Conservation (phyloP, 2,329 filamentous ascomycete species). For the Diaporthe ampelina region DNA sequence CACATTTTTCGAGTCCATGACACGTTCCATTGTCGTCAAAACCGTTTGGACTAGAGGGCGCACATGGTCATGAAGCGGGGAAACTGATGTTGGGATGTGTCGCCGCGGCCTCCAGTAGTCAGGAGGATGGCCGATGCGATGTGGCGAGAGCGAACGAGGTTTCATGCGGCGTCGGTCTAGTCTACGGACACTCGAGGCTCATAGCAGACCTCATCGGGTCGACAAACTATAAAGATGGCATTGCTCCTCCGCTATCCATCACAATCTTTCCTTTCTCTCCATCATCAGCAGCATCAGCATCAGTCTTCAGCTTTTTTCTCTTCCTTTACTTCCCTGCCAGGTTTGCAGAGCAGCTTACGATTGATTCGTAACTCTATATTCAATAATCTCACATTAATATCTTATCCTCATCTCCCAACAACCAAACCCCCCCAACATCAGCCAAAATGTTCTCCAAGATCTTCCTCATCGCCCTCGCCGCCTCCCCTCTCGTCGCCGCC, state of each 20-base stretch:
- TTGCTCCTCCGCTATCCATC: background rate
- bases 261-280: conserved; percentile 12
- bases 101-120: background rate
- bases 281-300: conserved; percentile 41
- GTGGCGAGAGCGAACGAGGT: background rate
- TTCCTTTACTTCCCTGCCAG: conserved; percentile 37
- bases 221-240: conserved; percentile 34
- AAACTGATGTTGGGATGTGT: background rate
- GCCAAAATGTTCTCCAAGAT: conserved; percentile 40
- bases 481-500: conserved; percentile 48
- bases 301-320: conserved; percentile 29
- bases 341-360: conserved; percentile 40
- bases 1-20: conserved; percentile 13
- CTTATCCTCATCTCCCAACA: background rate
- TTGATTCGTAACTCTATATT: conserved; percentile 38
- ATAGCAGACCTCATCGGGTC: background rate
- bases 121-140: conserved; percentile 10
- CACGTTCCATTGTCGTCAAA: conserved; percentile 37
- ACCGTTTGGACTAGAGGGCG: conserved; percentile 32
- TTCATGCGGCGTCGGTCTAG: background rate
- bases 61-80: conserved; percentile 11
- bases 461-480: conserved; percentile 44
- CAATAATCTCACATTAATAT: conserved; percentile 18
- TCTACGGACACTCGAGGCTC: background rate
- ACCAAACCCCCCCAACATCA: background rate